These are phyloP conservation scores for Achaetomiella virescens DNA, from an alignment of 495 filamentous ascomycete genomes.

Conservation along the genomic window DNA sequence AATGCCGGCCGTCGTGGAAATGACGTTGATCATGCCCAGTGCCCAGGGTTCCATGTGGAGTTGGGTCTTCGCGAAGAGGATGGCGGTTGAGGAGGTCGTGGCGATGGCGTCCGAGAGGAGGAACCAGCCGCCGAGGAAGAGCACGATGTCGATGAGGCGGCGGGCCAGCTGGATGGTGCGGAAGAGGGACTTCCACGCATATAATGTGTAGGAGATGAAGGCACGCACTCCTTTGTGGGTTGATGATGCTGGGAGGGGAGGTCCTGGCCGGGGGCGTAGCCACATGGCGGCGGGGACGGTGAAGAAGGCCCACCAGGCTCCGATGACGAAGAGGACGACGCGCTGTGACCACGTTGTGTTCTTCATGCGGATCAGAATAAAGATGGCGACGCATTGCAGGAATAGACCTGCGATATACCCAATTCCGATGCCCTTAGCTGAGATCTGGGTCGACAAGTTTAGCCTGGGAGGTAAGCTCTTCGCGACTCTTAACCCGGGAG, in stretches of 20 bases:
- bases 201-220: constrained; percentile 58
- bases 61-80: constrained; percentile 91
- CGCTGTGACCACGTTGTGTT: constrained; percentile 73
- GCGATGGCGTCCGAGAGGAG: constrained; percentile 89
- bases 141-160: constrained; percentile 72
- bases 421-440: constrained; percentile 82
- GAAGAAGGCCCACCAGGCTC: constrained; percentile 92
- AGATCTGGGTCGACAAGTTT: constrained; percentile 74
- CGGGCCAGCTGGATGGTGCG: constrained; percentile 73
- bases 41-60: constrained; percentile 82
- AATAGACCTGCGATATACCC: constrained; percentile 81
- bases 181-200: constrained; percentile 80
- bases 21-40: constrained; percentile 89
- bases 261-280: constrained; percentile 86
- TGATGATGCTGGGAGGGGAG: constrained; percentile 54
- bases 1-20: constrained; percentile 76
- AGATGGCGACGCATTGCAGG: constrained; percentile 69
- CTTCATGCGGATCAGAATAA: constrained; percentile 60
- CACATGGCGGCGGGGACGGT: constrained; percentile 84
- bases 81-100: constrained; percentile 89
- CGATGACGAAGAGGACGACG: constrained; percentile 77
- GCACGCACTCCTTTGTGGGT: constrained; percentile 26
- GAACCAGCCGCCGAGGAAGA: constrained; percentile 93
- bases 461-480: constrained; percentile 54
- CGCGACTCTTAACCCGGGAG: constrained; percentile 29